Base-by-base conservation (phyloP, 2,329 filamentous ascomycete species). In the Pseudocercospora vitis region DNA sequence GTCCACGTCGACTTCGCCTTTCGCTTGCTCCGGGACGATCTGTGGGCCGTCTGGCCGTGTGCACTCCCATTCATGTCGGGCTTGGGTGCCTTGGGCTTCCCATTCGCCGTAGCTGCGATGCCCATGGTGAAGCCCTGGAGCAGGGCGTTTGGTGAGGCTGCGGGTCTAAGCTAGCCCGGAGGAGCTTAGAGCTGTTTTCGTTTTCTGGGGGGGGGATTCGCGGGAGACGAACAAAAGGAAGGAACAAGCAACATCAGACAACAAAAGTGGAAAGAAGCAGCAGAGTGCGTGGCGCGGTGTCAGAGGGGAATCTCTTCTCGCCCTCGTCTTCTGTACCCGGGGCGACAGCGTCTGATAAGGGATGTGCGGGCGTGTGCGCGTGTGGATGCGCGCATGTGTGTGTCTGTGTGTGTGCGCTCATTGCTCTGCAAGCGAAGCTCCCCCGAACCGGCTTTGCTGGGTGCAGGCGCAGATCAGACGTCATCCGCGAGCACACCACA, bases 11-110 rank as follows among this genome's bases (percentile, higher is more conserved):
- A 48, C 37, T 52, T 59, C 31, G 37, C 47, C 26, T 52, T 55
- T 16, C 56, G 57, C 45, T 51, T 53, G 31, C 48, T 55, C 24
- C 55, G 50, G 31, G 54, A 55, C 19, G 57, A 52, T 46, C 59
- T 57, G 49, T 32, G n/a, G 37, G 19, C 28, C 40, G 29, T 32
- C 19, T 45, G 44, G 26, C 35, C 56, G 14, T 52, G 53, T 26
- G 58, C 48, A 24, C 18, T 51, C 53, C 58, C 59, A 37, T 59
- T 59, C 61, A 62, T 64, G 9, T 42, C 42, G 24, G 47, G 16
- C 31, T 39, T 32, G 44, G 31, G 44, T 24, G 23, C 50, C 42
- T 32, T 50, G 46, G 46, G 47, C 55, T 39, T 45, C 47, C 45
- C 45, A 29, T 48, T 48, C 28, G 32, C 28, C 16, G 14, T 32